Percentiles rank a stretch among this genome's conserved stretches.
Conservation (phyloP, 2,329 filamentous ascomycete species). For the Fusarium foetens region DNA sequence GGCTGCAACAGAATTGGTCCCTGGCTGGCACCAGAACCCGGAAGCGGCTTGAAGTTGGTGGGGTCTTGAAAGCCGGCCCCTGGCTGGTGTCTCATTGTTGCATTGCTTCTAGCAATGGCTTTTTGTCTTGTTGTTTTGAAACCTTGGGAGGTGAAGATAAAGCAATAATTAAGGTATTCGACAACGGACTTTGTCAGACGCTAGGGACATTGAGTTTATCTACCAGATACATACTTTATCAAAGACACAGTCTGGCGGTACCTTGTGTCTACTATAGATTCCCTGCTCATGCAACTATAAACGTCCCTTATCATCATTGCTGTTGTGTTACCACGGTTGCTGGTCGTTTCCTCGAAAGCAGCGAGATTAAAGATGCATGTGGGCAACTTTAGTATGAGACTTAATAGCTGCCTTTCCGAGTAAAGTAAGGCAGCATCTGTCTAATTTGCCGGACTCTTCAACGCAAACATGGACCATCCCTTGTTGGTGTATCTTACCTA, state of each 20-base stretch:
- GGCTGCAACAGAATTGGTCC: slow-evolving; percentile 29
- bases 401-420: slow-evolving; percentile 9
- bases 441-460: slow-evolving; percentile 11
- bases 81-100: slow-evolving; percentile 22
- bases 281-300: background rate
- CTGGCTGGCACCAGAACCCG: slow-evolving; percentile 22
- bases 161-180: background rate
- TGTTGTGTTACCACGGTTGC: slow-evolving; percentile 15
- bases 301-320: slow-evolving; percentile 10
- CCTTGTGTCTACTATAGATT: background rate
- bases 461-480: background rate
- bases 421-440: slow-evolving; percentile 1
- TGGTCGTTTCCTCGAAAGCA: slow-evolving; percentile 8
- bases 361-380: slow-evolving; percentile 21
- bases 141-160: background rate
- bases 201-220: background rate
- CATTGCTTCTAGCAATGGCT: slow-evolving; percentile 4
- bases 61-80: slow-evolving; percentile 21
- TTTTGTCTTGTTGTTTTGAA: background rate
- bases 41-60: slow-evolving; percentile 37
- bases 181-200: background rate
- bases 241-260: background rate
- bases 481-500: background rate
- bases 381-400: background rate
- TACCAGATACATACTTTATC: background rate